These are phyloP conservation scores for Xerocomus brunneocitrinus DNA, from an alignment of 768 basidiomycete genomes.

Conservation along the genomic window DNA sequence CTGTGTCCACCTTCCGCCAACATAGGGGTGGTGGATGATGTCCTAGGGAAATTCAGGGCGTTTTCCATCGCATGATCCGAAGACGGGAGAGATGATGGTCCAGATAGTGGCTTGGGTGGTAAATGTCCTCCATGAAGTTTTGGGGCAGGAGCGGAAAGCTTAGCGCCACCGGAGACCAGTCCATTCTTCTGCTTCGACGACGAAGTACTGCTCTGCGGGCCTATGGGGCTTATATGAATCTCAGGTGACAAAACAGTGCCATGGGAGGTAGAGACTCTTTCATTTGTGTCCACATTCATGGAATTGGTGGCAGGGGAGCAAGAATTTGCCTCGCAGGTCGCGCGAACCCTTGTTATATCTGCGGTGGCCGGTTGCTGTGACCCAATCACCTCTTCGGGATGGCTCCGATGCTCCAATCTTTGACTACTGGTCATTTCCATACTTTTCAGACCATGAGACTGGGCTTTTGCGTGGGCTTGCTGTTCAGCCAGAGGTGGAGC, in stretches of 20 bases:
- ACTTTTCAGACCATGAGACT: background rate
- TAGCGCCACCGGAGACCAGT: constrained; percentile 18
- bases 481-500: constrained; percentile 11
- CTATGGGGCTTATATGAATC: background rate
- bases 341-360: constrained; percentile 27
- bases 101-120: constrained; percentile 1
- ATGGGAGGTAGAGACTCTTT: background rate
- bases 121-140: background rate
- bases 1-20: constrained; percentile 12
- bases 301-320: background rate
- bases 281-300: constrained; percentile 5
- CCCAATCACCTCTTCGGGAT: background rate
- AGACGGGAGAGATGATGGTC: background rate
- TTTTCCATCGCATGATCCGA: background rate
- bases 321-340: constrained; percentile 10
- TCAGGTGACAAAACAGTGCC: background rate
- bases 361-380: constrained; percentile 27
- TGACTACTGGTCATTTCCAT: background rate
- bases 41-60: background rate
- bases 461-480: constrained; percentile 7
- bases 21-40: constrained; percentile 6
- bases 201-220: background rate
- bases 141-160: constrained; percentile 6
- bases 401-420: background rate
- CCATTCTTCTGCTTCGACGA: constrained; percentile 1